Conservation (phyloP, 1,284 basidiomycete genomes). For the Leccinum huronense region DNA sequence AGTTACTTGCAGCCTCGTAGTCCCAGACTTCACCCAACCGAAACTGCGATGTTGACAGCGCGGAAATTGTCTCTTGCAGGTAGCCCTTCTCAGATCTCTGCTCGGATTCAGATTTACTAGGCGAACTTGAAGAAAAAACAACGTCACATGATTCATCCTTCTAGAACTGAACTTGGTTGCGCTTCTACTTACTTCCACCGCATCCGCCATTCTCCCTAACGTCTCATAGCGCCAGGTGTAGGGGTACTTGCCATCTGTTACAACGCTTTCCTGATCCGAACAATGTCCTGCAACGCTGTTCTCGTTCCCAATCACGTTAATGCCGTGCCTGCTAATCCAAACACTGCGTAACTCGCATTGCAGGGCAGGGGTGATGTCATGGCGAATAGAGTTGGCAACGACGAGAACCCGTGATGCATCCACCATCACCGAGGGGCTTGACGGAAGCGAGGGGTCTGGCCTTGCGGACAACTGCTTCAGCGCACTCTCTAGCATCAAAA, state of each 20-base stretch:
- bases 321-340: slow-evolving; percentile 60
- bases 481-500: slow-evolving; percentile 46
- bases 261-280: slow-evolving; percentile 20
- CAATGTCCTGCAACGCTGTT: background rate
- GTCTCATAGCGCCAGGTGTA: slow-evolving; percentile 57
- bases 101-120: background rate
- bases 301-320: slow-evolving; percentile 40
- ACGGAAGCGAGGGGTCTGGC: slow-evolving; percentile 36
- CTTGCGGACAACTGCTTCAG: slow-evolving; percentile 38
- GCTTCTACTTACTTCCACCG: slow-evolving; percentile 43
- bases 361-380: slow-evolving; percentile 58
- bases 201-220: slow-evolving; percentile 54
- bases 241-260: slow-evolving; percentile 20
- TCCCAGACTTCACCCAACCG: background rate
- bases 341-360: slow-evolving; percentile 50
- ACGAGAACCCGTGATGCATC: slow-evolving; percentile 48
- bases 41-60: background rate
- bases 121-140: background rate
- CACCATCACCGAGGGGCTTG: slow-evolving; percentile 37
- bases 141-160: slow-evolving; percentile 8
- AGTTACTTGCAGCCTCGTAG: slow-evolving; percentile 1
- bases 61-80: slow-evolving; percentile 5
- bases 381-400: slow-evolving; percentile 58
- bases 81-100: slow-evolving; percentile 6
- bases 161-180: background rate